Percentiles rank a stretch among this genome's conserved stretches.
These are phyloP conservation scores for Cairneyella variabilis DNA, from an alignment of 495 filamentous ascomycete species.

Conservation along the genomic window DNA sequence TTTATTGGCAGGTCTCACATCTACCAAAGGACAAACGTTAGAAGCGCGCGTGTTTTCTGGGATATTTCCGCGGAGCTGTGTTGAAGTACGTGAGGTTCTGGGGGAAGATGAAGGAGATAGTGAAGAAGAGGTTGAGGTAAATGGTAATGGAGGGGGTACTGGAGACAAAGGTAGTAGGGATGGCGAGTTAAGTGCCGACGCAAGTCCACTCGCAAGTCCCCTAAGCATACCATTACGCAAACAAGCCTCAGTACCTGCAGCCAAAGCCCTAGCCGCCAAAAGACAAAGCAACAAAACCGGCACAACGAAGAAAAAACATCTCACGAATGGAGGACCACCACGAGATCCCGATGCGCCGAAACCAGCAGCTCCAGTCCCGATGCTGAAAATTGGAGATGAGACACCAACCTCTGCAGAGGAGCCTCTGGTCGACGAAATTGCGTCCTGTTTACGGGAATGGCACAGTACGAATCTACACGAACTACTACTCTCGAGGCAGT, in stretches of 20 bases:
- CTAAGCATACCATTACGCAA: background rate
- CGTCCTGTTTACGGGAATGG: conserved; percentile 94
- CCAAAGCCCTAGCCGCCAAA: background rate
- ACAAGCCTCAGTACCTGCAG: background rate
- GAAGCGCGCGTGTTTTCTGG: conserved; percentile 95
- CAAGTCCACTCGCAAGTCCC: conserved; percentile 12
- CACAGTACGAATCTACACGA: conserved; percentile 96
- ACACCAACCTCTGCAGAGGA: conserved; percentile 83
- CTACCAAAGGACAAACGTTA: conserved; percentile 85
- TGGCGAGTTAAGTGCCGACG: conserved; percentile 4
- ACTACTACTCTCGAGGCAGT: conserved; percentile 77
- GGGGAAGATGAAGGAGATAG: conserved; percentile 52
- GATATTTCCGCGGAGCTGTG: conserved; percentile 91
- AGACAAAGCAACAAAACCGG: conserved; percentile 17
- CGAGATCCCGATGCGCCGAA: conserved; percentile 63
- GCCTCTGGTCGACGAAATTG: conserved; percentile 95
- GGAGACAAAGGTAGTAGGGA: background rate
- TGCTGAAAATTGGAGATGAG: conserved; percentile 97
- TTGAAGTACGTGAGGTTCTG: conserved; percentile 73
- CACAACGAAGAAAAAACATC: conserved; percentile 15
- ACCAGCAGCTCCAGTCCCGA: conserved; percentile 88
- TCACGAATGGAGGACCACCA: conserved; percentile 29
- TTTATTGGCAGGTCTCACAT: conserved; percentile 86
- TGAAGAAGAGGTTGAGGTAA: conserved; percentile 23
- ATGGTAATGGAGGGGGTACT: background rate